A percentile compares a stretch with the other conserved stretches of the same genome.
These are phyloP conservation scores for Agarophyton chilense DNA, from an alignment of 23 red algal genomes.

Conservation along the genomic window DNA sequence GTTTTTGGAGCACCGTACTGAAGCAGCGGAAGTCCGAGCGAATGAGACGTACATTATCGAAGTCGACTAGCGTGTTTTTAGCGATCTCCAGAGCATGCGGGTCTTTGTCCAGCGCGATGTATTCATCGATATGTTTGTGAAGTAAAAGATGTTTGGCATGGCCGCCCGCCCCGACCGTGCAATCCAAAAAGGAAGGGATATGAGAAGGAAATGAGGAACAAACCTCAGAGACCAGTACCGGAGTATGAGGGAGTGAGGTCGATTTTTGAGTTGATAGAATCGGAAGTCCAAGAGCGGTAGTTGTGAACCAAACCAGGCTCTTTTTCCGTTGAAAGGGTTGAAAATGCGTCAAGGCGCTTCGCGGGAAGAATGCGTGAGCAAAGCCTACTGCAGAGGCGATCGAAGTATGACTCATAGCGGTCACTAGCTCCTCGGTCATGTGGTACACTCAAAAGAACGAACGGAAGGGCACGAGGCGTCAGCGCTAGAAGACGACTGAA, in stretches of 20 bases:
- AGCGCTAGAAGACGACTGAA: too few relatives aligned
- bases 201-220: conserved; percentile 32
- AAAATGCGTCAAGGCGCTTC: neutral
- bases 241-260: conserved; percentile 12
- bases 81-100: conserved; percentile 60
- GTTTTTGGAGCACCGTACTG: conserved; percentile 8
- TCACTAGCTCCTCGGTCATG: too few relatives aligned
- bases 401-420: neutral
- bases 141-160: conserved; percentile 64
- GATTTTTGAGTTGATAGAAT: neutral
- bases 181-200: conserved; percentile 74
- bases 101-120: conserved; percentile 91
- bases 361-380: neutral
- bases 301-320: neutral
- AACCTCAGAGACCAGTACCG: conserved; percentile 69
- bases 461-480: too few relatives aligned
- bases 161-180: conserved; percentile 92
- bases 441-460: too few relatives aligned
- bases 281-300: neutral
- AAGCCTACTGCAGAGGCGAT: neutral
- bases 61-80: neutral
- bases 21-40: conserved; percentile 81
- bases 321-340: neutral
- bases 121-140: conserved; percentile 46
- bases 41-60: conserved; percentile 45